phyloP scores from a whole-genome alignment of 768 basidiomycete genomes.

The Phanerodontia chrysosporium region DNA sequence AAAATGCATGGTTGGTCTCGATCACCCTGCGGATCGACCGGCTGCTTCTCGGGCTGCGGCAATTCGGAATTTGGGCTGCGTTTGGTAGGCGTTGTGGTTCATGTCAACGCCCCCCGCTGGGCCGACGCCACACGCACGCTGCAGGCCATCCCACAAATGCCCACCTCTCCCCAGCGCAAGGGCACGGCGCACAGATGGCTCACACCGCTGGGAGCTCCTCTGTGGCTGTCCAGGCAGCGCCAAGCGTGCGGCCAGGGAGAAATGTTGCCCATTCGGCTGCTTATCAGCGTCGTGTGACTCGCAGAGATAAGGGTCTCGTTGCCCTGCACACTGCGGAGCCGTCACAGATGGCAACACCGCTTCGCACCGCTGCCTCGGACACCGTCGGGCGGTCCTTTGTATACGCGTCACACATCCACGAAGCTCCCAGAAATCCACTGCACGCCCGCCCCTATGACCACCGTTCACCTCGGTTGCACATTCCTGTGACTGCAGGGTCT shows the following conservation, averaged over 20 bases:
- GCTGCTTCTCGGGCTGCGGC: background rate
- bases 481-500: background rate
- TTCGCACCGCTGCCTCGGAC: background rate
- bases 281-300: slow-evolving; percentile 6
- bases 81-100: background rate
- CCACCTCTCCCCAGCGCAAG: too few relatives aligned
- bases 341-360: background rate
- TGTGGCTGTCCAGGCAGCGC: background rate
- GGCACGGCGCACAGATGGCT: too few relatives aligned
- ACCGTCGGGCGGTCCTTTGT: background rate
- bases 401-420: too few relatives aligned
- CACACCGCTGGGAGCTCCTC: background rate
- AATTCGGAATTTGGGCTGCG: slow-evolving; percentile 4
- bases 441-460: background rate
- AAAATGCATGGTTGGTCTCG: background rate
- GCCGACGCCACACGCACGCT: background rate
- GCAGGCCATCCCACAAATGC: background rate
- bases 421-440: too few relatives aligned
- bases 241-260: background rate
- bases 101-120: too few relatives aligned
- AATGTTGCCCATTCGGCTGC: background rate
- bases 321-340: background rate
- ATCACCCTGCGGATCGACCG: background rate
- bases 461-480: background rate
- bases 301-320: background rate